phyloP scores from a whole-genome alignment of 441 rosid species.

The Adansonia grandidieri region DNA sequence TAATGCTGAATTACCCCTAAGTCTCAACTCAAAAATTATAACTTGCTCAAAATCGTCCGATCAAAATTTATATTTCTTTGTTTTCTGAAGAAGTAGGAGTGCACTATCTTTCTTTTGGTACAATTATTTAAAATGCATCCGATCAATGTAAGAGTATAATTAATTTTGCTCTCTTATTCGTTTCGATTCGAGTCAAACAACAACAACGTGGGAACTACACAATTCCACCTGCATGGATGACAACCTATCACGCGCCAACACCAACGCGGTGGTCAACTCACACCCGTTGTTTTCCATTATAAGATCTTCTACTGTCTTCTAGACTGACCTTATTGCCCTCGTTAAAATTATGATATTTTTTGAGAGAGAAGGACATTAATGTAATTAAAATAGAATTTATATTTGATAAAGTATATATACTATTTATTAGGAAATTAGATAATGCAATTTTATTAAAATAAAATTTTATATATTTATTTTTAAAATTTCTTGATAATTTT shows the following conservation, averaged over 20 bases:
- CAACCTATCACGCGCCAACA: slow-evolving; percentile 58
- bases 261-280: slow-evolving; percentile 60
- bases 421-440: too few relatives aligned
- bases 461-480: too few relatives aligned
- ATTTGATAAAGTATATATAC: too few relatives aligned
- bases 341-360: not conserved
- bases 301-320: not conserved
- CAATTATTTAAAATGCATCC: too few relatives aligned
- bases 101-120: not conserved
- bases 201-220: slow-evolving; percentile 47
- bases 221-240: slow-evolving; percentile 41
- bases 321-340: slow-evolving; percentile 21
- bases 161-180: not conserved
- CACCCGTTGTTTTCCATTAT: not conserved
- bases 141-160: too few relatives aligned
- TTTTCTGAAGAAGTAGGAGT: not conserved
- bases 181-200: slow-evolving; percentile 41
- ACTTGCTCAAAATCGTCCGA: not conserved
- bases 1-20: too few relatives aligned
- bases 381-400: slow-evolving; percentile 6
- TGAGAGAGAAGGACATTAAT: not conserved
- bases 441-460: too few relatives aligned
- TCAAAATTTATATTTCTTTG: not conserved
- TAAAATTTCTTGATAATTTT: too few relatives aligned
- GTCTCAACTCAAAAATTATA: not conserved